Evolutionary conservation across 2,329 filamentous ascomycete genomes (phyloP).

Genomic region (Monilinia vaccinii-corymbosi): DNA sequence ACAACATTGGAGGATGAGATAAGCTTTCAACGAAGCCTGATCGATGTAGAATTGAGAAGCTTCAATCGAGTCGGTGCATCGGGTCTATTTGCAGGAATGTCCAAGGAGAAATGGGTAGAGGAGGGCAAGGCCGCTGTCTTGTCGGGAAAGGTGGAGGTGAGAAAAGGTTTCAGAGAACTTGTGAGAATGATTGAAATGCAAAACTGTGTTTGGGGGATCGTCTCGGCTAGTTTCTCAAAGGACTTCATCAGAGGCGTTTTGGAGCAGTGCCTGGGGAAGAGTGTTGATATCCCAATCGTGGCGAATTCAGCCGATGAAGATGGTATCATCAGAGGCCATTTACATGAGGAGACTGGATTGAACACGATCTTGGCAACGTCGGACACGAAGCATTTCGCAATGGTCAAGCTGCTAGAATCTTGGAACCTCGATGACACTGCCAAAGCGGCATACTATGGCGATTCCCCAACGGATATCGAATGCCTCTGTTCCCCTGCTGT

Average conservation of each 20-base stretch:
- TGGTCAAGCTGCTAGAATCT: slow-evolving; percentile 14
- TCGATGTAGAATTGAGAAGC: slow-evolving; percentile 21
- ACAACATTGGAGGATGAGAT: slow-evolving; percentile 17
- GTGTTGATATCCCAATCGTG: slow-evolving; percentile 12
- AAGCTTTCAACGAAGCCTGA: slow-evolving; percentile 15
- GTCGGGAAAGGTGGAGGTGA: slow-evolving; percentile 14
- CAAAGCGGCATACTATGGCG: slow-evolving; percentile 25
- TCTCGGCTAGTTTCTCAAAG: slow-evolving; percentile 23
- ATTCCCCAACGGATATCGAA: slow-evolving; percentile 27
- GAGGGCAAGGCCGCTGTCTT: slow-evolving; percentile 15
- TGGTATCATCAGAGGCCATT: slow-evolving; percentile 15
- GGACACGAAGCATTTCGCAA: slow-evolving; percentile 20
- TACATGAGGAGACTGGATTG: neutral
- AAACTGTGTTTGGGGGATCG: slow-evolving; percentile 17
- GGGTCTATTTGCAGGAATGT: slow-evolving; percentile 22
- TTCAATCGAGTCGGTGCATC: slow-evolving; percentile 21
- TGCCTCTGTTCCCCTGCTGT: slow-evolving; percentile 21
- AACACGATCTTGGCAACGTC: slow-evolving; percentile 17
- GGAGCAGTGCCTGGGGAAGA: neutral
- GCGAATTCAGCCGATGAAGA: slow-evolving; percentile 18
- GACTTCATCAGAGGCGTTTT: slow-evolving; percentile 22
- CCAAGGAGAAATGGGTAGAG: slow-evolving; percentile 11
- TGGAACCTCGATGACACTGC: slow-evolving; percentile 4
- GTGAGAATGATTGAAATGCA: slow-evolving; percentile 6
- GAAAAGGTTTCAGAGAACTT: slow-evolving; percentile 18